Base-by-base conservation (phyloP, 169 alveolate species). In the Babesia sp. region DNA sequence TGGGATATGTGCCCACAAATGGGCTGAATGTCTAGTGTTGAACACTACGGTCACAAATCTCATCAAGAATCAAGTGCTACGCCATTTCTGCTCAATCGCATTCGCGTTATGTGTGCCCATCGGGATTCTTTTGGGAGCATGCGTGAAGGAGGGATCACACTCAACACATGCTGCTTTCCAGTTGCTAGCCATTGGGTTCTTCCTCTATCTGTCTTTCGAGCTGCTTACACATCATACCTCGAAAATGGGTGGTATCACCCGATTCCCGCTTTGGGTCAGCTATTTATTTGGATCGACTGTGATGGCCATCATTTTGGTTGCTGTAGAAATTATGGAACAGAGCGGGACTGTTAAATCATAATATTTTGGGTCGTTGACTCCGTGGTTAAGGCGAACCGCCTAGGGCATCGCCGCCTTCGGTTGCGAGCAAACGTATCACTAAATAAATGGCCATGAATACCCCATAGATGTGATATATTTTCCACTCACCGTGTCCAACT, bases 1-100 rank as follows among this genome's bases (percentile, higher is more conserved):
- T 42, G 89, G 89, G 22, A 81, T 81, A 42, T 50, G 71, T 20
- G 89, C 89, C n/a, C 89, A 81, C 64, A 81, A 81, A 24, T 81
- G 89, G 89, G 89, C 89, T 7, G 89, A 81, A 66, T 81, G 85
- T 34, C 20, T 81, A 28, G 66, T 81, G 57, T 58, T 81, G 20
- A 71, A 46, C 37, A 41, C 73, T 12, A 71, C 71, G 45, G 68
- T 73, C 28, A 51, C 84, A 31, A 66, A 72, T 56, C 70, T 64
- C 1, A 56, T 71, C 16, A 9, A 72, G 63, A 22, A 50, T 41
- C 68, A 60, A 28, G 37, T 26, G 2, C 39, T 69, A 4, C 68
- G 68, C 51, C 22, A 71, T 26, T 18, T 34, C 9, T 72, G 77
- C 36, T 39, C 72, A 54, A 37, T 81, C 37, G 61, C 64, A 22